Evolutionary conservation across 805 yeast genomes (phyloP), one percentile per base, ranked within the genome.

Genomic region (Pichia phayaonensis): DNA sequence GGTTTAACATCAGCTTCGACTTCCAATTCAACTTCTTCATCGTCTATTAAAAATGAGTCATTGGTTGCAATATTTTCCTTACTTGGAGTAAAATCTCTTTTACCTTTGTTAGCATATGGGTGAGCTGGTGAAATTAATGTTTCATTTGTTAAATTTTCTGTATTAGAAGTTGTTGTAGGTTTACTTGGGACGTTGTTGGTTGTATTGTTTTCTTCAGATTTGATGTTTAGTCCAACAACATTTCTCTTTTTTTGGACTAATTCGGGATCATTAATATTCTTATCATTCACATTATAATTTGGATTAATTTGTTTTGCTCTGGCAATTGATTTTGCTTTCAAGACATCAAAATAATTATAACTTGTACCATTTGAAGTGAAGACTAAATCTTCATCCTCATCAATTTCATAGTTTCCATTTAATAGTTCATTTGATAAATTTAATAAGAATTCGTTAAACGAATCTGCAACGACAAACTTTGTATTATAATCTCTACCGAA

Each of bases 401-500:
- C 82, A 48, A 92, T 73, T 40, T 74, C 77, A 77, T 86, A 88
- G 63, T 84, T 85, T 12, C 96, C 96, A 47, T 72, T 76, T 64
- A 90, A 97, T 50, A 92, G 72, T 64, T 92, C 97, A 57, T 89
- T 88, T 26, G 90, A 95, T 64, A 90, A 83, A 47, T 77, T 76
- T 49, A 90, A 72, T 48, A 92, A 69, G 65, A 94, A 94, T 60
- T 86, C 94, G 18, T 95, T 96, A 84, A 95, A 92, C 50, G 84
- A 85, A 46, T 81, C 79, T 20, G 97, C 95, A 49, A 94, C 73
- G 39, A 86, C 90, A 66, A 79, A 89, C 65, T 92, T 92, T 39
- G 86, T 80, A 70, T 92, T 98, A 63, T 83, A 92, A 57, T 92
- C 98, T 62, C 97, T 82, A 40, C 99, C 99, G 66, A 87, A 92